Evolutionary conservation across 163 green algal species (phyloP), one percentile per base, ranked within the genome.

Genomic region (Scenedesmus sp.): DNA sequence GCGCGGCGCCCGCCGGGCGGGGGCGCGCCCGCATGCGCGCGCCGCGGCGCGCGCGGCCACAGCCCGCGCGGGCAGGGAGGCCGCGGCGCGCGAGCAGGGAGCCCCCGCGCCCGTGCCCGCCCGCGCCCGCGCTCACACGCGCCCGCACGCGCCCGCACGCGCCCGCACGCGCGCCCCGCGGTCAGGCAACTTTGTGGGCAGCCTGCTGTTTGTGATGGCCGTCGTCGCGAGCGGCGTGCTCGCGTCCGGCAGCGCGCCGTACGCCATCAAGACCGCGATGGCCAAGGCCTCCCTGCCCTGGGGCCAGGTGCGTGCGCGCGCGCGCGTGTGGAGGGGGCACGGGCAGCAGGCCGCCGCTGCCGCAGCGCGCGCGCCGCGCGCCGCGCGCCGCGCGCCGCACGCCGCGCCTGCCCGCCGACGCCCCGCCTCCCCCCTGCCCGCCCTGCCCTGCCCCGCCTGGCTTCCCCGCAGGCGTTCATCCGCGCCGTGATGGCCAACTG

Each of bases 401-500:
- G 14, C 47, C 17, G 47, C 47, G 15, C 47, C 17, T 56, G 47
- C 47, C 47, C 47, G 14, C 47, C 47, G 17, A 14, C 47, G 14
- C 47, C 47, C 17, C 47, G 14, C 47, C 47, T 56, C 47, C 17
- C 47, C 47, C 14, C 47, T 56, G 47, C 47, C 47, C 47, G 47
- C 17, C 14, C 17, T n/a, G 11, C 56, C 56, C 47, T 83, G 9
- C n/a, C 56, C 42, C 77, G 86, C 39, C 72, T n/a, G n/a, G 80
- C 33, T 86, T 88, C 51, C 33, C 67, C 65, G 62, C 85, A 94
- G 88, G 85, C 87, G 4, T 87, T 94, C 36, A 28, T 86, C 2
- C 75, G 88, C 10, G 90, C 82, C 77, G 84, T 94, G 48, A 60
- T 95, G 44, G 88, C 83, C 81, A 96, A 95, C 85, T 96, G 91